phyloP scores from a whole-genome alignment of 805 yeast species.

The Candida sithepensis region DNA sequence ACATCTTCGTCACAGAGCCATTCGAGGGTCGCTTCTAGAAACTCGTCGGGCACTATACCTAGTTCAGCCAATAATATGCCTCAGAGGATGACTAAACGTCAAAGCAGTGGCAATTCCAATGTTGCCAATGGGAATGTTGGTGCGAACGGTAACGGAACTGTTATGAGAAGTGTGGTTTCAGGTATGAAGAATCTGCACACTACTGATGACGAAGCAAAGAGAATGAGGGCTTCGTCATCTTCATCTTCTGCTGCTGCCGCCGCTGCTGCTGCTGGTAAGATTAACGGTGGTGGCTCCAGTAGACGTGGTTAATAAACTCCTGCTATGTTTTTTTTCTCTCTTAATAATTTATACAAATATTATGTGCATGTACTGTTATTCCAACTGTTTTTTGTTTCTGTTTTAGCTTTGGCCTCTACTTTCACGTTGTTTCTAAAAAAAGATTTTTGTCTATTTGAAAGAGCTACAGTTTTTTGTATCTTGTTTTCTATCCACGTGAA shows the following conservation, averaged over 20 bases:
- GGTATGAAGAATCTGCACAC: slow-evolving; percentile 2
- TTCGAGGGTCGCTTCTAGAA: slow-evolving; percentile 1
- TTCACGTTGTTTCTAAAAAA: neutral
- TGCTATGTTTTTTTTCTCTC: too few species aligned
- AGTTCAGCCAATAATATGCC: neutral
- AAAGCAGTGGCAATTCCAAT: neutral
- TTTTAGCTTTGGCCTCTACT: neutral
- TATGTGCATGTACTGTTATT: neutral
- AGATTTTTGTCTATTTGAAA: neutral
- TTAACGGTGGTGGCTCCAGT: neutral
- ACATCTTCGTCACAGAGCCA: slow-evolving; percentile 3
- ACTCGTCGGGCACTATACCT: slow-evolving; percentile 1
- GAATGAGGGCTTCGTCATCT: slow-evolving; percentile 12
- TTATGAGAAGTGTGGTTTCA: neutral
- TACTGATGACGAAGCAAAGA: neutral
- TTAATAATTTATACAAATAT: neutral
- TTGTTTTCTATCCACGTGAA: too few species aligned
- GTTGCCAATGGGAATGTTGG: neutral
- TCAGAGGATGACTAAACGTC: neutral
- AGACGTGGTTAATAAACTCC: neutral
- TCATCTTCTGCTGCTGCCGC: slow-evolving; percentile 23
- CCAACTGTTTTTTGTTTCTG: neutral
- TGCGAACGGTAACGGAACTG: neutral
- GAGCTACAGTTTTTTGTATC: neutral
- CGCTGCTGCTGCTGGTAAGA: slow-evolving; percentile 12